A percentile compares a stretch with the other conserved stretches of the same genome.
Evolutionary conservation across 2,329 filamentous ascomycete species (phyloP).

Genomic region (Pseudophaeomoniella oleicola): DNA sequence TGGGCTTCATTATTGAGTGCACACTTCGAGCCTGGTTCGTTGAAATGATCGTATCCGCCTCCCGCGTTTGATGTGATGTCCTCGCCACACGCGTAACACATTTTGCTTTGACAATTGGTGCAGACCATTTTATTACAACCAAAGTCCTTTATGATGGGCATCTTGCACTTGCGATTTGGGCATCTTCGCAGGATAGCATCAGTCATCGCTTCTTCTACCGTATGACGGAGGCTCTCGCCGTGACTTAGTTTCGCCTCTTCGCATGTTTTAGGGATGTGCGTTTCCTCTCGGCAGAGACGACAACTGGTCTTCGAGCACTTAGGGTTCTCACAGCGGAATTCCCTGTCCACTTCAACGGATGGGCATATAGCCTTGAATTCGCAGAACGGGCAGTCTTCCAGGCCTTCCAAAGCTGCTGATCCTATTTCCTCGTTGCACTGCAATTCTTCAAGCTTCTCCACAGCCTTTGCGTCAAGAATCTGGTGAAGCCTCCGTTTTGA

Average conservation of each 20-base stretch:
- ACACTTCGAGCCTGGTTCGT: slow-evolving; percentile 31
- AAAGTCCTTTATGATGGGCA: slow-evolving; percentile 61
- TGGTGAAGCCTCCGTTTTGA: not conserved
- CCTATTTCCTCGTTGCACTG: slow-evolving; percentile 57
- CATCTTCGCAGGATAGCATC: slow-evolving; percentile 63
- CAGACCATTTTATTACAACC: slow-evolving; percentile 82
- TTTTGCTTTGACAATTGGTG: slow-evolving; percentile 37
- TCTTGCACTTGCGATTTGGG: slow-evolving; percentile 36
- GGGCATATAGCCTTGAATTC: slow-evolving; percentile 63
- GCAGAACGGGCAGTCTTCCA: slow-evolving; percentile 70
- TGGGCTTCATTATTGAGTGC: slow-evolving; percentile 51
- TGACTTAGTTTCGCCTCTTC: slow-evolving; percentile 48
- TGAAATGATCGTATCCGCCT: slow-evolving; percentile 54
- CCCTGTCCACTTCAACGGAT: slow-evolving; percentile 50
- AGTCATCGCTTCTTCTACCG: slow-evolving; percentile 75
- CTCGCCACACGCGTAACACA: slow-evolving; percentile 51
- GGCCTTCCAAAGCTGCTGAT: slow-evolving; percentile 54
- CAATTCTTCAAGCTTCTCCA: slow-evolving; percentile 51
- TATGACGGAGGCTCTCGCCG: slow-evolving; percentile 46
- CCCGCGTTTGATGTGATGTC: slow-evolving; percentile 30
- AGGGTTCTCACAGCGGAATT: slow-evolving; percentile 57
- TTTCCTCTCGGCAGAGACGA: slow-evolving; percentile 51
- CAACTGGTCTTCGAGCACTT: slow-evolving; percentile 52
- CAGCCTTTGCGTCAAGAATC: slow-evolving; percentile 27
- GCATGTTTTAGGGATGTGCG: slow-evolving; percentile 61